Evolutionary conservation across 2,329 filamentous ascomycete species (phyloP).

Genomic region (Alternaria novae-zelandiae): DNA sequence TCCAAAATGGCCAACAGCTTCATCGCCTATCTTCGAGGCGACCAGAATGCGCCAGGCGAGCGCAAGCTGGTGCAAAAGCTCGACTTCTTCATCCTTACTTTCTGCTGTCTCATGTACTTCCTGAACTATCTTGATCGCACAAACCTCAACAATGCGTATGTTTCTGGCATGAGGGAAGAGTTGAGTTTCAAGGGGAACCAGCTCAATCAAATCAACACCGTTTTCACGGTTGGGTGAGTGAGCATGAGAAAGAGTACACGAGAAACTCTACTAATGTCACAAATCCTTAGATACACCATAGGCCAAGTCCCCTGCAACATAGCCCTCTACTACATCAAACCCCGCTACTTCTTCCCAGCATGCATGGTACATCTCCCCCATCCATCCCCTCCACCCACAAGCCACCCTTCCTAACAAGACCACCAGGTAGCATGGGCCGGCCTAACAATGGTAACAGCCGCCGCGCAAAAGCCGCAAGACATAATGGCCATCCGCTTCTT

Average conservation of each 20-base stretch:
- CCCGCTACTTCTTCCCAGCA: constrained; percentile 67
- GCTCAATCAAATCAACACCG: constrained; percentile 55
- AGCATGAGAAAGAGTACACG: not conserved
- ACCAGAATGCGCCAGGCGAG: constrained; percentile 47
- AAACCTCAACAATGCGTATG: constrained; percentile 53
- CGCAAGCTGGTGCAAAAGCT: constrained; percentile 62
- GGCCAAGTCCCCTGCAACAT: constrained; percentile 57
- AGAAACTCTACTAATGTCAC: not conserved
- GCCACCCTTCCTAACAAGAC: too few species aligned
- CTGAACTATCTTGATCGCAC: constrained; percentile 47
- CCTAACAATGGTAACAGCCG: constrained; percentile 67
- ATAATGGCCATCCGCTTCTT: constrained; percentile 67
- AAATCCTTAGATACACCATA: constrained; percentile 49
- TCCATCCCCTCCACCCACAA: too few species aligned
- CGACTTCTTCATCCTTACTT: constrained; percentile 69
- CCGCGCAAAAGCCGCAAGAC: constrained; percentile 57
- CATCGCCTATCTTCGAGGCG: constrained; percentile 43
- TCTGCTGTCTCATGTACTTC: constrained; percentile 62
- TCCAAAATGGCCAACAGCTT: constrained; percentile 37
- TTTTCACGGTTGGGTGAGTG: constrained; percentile 41
- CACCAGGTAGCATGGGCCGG: constrained; percentile 61
- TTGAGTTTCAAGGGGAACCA: constrained; percentile 49
- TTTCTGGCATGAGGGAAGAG: constrained; percentile 53
- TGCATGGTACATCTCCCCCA: constrained; percentile 61
- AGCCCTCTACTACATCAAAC: constrained; percentile 67